A percentile compares a stretch with the other conserved stretches of the same genome.
Evolutionary conservation across 1,284 basidiomycete genomes (phyloP).

Genomic region (Puccinia horiana): DNA sequence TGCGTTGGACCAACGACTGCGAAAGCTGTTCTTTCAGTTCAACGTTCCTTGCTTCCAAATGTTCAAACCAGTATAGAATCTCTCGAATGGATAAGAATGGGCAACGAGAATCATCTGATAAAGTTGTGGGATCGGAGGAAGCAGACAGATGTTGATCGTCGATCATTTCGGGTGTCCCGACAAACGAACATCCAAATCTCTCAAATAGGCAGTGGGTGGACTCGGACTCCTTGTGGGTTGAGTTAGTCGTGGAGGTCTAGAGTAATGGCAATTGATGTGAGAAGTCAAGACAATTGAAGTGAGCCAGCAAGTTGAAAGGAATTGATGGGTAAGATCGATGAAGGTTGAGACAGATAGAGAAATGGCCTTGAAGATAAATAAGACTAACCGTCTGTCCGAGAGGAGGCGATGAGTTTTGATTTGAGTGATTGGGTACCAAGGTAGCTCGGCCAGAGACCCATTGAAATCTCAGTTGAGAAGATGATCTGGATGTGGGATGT

Average conservation of each 20-base stretch:
- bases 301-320: neutral
- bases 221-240: neutral
- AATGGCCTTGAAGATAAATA: neutral
- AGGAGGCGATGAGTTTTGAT: constrained; percentile 1
- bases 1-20: constrained; percentile 10
- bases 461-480: constrained; percentile 12
- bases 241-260: neutral
- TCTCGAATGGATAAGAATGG: constrained; percentile 30
- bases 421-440: neutral
- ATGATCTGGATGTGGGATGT: neutral
- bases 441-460: constrained; percentile 15
- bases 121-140: no score
- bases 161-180: constrained; percentile 18
- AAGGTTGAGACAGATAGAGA: neutral
- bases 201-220: constrained; percentile 23
- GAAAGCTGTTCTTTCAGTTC: constrained; percentile 26
- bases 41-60: constrained; percentile 27
- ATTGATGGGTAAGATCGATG: neutral
- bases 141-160: constrained; percentile 2
- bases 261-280: neutral
- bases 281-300: neutral
- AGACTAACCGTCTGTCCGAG: constrained; percentile 1
- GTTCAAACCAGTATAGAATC: constrained; percentile 30
- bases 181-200: constrained; percentile 34
- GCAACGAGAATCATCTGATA: constrained; percentile 6